Percentiles rank a stretch among this genome's conserved stretches.
Conservation (phyloP, 768 basidiomycete species). For the Collybiopsis confluens region DNA sequence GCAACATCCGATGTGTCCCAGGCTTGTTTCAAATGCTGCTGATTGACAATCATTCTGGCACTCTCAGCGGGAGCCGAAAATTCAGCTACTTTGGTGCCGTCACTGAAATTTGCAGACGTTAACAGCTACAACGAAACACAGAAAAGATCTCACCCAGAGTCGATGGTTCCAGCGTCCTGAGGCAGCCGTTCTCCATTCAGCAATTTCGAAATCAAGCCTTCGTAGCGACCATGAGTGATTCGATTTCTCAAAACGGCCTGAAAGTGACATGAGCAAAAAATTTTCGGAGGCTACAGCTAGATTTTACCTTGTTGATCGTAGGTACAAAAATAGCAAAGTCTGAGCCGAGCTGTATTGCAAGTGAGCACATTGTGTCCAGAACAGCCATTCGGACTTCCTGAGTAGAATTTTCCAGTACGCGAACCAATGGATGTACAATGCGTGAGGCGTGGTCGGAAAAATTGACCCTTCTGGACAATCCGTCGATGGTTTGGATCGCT, state of each 20-base stretch:
- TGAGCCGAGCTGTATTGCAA: slow-evolving; percentile 89
- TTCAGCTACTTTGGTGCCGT: slow-evolving; percentile 61
- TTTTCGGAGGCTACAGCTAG: not conserved
- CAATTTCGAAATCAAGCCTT: slow-evolving; percentile 82
- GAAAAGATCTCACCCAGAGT: slow-evolving; percentile 48
- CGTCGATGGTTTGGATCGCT: slow-evolving; percentile 89
- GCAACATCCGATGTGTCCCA: slow-evolving; percentile 84
- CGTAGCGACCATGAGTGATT: slow-evolving; percentile 80
- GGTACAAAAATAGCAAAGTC: slow-evolving; percentile 98
- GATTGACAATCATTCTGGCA: slow-evolving; percentile 89
- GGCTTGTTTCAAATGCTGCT: slow-evolving; percentile 93
- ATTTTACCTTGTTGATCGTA: slow-evolving; percentile 84
- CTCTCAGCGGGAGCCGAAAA: slow-evolving; percentile 83
- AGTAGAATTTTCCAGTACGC: slow-evolving; percentile 70
- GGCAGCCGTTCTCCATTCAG: slow-evolving; percentile 90
- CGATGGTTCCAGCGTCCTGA: slow-evolving; percentile 73
- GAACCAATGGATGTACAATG: slow-evolving; percentile 91
- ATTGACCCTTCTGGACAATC: slow-evolving; percentile 87
- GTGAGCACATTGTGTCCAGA: slow-evolving; percentile 89
- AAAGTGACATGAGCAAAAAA: slow-evolving; percentile 6
- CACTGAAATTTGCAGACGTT: slow-evolving; percentile 30
- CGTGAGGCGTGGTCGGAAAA: slow-evolving; percentile 97
- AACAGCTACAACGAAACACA: not conserved
- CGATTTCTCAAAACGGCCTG: slow-evolving; percentile 75
- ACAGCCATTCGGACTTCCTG: slow-evolving; percentile 82